Percentiles rank a stretch among this genome's conserved stretches.
Evolutionary conservation across 148 eudicot species (phyloP).

Genomic region (Silene uniflora): DNA sequence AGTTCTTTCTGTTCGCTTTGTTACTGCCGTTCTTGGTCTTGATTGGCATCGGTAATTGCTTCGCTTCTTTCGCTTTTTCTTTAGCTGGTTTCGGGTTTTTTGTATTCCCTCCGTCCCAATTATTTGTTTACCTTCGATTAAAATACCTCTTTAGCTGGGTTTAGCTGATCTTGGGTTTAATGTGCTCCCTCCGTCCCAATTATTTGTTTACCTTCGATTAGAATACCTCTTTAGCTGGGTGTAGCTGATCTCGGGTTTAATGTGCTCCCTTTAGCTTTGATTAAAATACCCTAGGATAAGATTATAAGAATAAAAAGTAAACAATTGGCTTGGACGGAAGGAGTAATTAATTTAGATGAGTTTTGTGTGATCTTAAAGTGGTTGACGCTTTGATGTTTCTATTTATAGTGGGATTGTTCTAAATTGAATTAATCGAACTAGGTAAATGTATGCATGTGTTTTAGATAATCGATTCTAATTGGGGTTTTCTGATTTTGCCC

Average conservation of each 20-base stretch:
- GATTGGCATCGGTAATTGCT: conserved; percentile 75
- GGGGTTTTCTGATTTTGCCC: not conserved
- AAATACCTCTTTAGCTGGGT: too few species aligned
- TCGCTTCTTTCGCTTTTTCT: not conserved
- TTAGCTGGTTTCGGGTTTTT: not conserved
- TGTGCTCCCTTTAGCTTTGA: too few species aligned
- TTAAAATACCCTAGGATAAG: too few species aligned
- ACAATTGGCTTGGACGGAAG: too few species aligned
- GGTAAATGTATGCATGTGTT: not conserved
- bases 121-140: too few species aligned
- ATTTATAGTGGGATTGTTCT: not conserved
- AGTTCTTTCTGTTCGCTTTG: conserved; percentile 76
- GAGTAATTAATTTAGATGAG: too few species aligned
- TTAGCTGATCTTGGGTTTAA: too few species aligned
- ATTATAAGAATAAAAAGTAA: too few species aligned
- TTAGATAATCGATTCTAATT: not conserved
- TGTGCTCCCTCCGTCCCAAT: too few species aligned
- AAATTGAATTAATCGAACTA: not conserved
- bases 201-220: too few species aligned
- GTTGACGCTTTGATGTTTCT: not conserved
- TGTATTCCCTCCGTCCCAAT: not conserved
- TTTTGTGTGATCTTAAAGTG: conserved; percentile 14
- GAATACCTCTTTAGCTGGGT: too few species aligned
- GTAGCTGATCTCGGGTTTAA: too few species aligned
- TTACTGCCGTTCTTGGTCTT: conserved; percentile 83